These are phyloP conservation scores for Mortierella hygrophila DNA, from an alignment of 192 early-diverging fungal species.

Conservation along the genomic window DNA sequence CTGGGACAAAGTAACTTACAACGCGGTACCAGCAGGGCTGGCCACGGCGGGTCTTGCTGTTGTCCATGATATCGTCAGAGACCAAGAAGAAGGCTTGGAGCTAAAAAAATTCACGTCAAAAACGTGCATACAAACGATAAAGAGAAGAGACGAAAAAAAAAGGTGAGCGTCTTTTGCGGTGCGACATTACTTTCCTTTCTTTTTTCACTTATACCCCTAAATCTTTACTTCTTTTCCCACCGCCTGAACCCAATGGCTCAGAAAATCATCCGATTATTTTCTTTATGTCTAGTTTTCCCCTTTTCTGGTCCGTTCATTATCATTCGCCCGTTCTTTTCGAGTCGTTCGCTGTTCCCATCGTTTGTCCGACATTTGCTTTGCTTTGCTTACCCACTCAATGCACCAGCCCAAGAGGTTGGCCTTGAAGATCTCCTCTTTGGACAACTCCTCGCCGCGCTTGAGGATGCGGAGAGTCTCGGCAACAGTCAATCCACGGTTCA, in stretches of 20 bases:
- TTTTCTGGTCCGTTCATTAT: no score
- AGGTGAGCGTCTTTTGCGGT: background rate
- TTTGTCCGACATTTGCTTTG: no score
- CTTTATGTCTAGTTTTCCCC: background rate
- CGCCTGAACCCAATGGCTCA: background rate
- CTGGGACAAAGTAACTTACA: constrained; percentile 26
- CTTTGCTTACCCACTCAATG: constrained; percentile 83
- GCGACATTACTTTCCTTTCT: background rate
- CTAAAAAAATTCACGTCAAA: constrained; percentile 56
- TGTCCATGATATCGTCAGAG: constrained; percentile 99
- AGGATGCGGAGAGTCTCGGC: constrained; percentile 89
- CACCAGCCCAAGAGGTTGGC: constrained; percentile 96
- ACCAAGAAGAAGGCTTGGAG: constrained; percentile 99
- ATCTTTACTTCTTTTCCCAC: background rate
- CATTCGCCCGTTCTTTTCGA: no score
- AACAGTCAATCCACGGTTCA: constrained; percentile 98
- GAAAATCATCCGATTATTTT: background rate
- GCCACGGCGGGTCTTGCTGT: constrained; percentile 94
- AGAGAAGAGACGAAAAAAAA: background rate
- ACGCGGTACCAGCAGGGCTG: constrained; percentile 97
- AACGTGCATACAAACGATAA: background rate
- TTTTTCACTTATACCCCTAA: background rate
- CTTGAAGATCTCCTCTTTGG: constrained; percentile 85
- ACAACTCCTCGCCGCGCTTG: constrained; percentile 74
- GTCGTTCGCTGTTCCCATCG: no score